Evolutionary conservation across 1,139 yeast genomes (phyloP), one percentile per base, ranked within the genome.

Genomic region (Spathaspora sp.): DNA sequence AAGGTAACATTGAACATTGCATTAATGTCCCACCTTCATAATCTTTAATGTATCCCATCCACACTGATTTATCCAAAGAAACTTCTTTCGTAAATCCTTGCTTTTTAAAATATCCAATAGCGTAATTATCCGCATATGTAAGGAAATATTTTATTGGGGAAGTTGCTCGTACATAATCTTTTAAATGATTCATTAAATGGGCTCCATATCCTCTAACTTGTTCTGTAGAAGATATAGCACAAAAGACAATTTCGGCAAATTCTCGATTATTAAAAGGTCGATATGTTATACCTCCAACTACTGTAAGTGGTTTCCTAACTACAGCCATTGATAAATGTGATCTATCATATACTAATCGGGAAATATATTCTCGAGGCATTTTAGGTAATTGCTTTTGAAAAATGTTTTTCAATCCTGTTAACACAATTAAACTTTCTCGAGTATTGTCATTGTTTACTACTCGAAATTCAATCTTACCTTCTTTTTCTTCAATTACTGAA

Each of bases 41-140:
- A 72, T 93, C 99, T 67, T 95, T 93, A 61, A 93, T 93, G 65
- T 93, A 93, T 6, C 99, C 99, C 95, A 90, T 89, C 99, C 99
- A 93, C 34, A 86, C 78, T 39, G 84, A 81, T 56, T 85, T 86
- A 43, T 91, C 95, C 43, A 93, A 74, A 4, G 96, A 79, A 41
- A 93, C 87, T 52, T 93, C 98, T 62, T 93, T 95, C 20, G 98
- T 91, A 66, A 93, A 93, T 1, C 99, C 99, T 67, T 93, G 99
- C 63, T 93, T 93, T 60, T 91, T 91, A 75, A 93, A 93, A 65
- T 93, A 93, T 1, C 99, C 99, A 66, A 93, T 93, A 46, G 99
- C 99, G 67, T 93, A 93, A 67, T 93, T 93, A 72, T 93, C 99
- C 2, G 99, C 99, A 67, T 93, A 93, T 0, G 99, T 95, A 53